A percentile compares a stretch with the other conserved stretches of the same genome.
Evolutionary conservation across 2,329 filamentous ascomycete species (phyloP).

Genomic region (Ophiocordyceps polyrhachis-furcata): DNA sequence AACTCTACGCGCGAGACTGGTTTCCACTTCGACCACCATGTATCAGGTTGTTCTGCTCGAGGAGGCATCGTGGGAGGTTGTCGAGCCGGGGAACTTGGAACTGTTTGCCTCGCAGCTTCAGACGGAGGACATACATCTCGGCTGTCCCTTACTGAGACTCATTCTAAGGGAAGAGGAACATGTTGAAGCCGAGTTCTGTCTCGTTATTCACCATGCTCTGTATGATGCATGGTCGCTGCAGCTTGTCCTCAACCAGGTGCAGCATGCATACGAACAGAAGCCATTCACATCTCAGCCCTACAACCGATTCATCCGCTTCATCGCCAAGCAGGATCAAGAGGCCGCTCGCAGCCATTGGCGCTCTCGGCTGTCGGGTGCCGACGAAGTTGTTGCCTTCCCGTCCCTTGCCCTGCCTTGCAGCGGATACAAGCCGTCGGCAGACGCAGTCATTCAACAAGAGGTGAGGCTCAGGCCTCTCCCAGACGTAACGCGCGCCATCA

Average conservation of each 20-base stretch:
- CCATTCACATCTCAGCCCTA: background rate
- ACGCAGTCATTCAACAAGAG: background rate
- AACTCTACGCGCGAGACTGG: slow-evolving; percentile 26
- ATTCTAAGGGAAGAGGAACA: slow-evolving; percentile 7
- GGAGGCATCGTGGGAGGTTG: slow-evolving; percentile 11
- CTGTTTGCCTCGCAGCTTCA: background rate
- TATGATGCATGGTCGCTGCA: slow-evolving; percentile 35
- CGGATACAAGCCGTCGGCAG: background rate
- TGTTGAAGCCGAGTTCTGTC: slow-evolving; percentile 1
- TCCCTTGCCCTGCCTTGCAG: background rate
- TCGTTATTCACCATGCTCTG: slow-evolving; percentile 30
- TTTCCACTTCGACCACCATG: slow-evolving; percentile 14
- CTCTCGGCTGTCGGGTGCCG: background rate
- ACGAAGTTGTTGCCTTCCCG: background rate
- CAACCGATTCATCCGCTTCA: slow-evolving; percentile 1
- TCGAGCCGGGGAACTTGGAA: slow-evolving; percentile 4
- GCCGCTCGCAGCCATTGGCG: background rate
- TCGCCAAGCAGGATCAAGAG: background rate
- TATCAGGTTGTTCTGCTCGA: slow-evolving; percentile 18
- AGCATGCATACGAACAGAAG: slow-evolving; percentile 15
- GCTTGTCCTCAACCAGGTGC: slow-evolving; percentile 22
- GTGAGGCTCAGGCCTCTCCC: background rate
- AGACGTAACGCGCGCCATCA: background rate
- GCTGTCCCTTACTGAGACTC: slow-evolving; percentile 22
- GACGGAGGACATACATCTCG: slow-evolving; percentile 15